A percentile compares a stretch with the other conserved stretches of the same genome.
Evolutionary conservation across 345 rosid genomes (phyloP).

Genomic region (Excoecaria cochinchinensis): DNA sequence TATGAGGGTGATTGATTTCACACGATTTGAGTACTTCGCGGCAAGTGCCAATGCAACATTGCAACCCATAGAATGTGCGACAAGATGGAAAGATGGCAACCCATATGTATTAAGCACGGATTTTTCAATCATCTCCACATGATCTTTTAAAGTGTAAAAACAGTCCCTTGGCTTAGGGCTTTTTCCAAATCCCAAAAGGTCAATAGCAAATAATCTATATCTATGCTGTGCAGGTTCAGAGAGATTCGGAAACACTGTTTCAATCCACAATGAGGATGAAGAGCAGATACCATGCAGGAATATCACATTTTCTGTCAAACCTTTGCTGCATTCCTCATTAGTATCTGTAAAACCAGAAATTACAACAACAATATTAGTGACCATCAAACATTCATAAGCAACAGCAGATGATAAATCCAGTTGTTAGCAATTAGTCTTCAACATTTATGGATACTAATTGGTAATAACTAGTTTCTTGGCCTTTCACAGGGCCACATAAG

Average conservation of each 20-base stretch:
- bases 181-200: constrained; percentile 71
- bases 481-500: too few species aligned
- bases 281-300: constrained; percentile 69
- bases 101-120: constrained; percentile 46
- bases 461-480: too few species aligned
- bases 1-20: constrained; percentile 57
- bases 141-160: constrained; percentile 55
- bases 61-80: constrained; percentile 88
- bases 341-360: constrained; percentile 11
- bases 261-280: constrained; percentile 70
- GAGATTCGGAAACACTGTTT: constrained; percentile 49
- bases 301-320: constrained; percentile 54
- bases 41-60: constrained; percentile 59
- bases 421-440: too few species aligned
- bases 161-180: constrained; percentile 74
- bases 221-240: constrained; percentile 31
- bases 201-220: constrained; percentile 56
- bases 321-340: constrained; percentile 15
- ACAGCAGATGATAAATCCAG: not conserved
- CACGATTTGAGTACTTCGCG: constrained; percentile 44
- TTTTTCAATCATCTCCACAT: constrained; percentile 57
- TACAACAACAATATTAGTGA: not conserved
- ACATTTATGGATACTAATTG: too few species aligned
- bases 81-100: constrained; percentile 62
- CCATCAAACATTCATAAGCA: not conserved